phyloP scores from a whole-genome alignment of 2,329 filamentous ascomycete genomes.

The Penicillium nordicum region DNA sequence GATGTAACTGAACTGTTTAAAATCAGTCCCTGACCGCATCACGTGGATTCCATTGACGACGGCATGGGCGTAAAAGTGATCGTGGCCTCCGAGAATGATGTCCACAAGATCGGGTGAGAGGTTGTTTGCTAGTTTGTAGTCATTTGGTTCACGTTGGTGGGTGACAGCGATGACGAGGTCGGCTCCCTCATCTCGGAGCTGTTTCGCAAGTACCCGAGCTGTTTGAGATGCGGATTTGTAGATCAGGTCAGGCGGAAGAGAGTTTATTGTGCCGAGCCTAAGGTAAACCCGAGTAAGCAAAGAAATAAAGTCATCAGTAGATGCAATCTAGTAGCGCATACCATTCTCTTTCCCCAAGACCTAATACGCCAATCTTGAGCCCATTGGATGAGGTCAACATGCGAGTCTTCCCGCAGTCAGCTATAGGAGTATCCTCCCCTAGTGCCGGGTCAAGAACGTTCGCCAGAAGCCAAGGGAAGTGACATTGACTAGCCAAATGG shows the following conservation, averaged over 20 bases:
- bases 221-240: constrained; percentile 76
- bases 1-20: constrained; percentile 87
- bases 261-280: constrained; percentile 79
- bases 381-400: constrained; percentile 80
- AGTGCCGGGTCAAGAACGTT: constrained; percentile 83
- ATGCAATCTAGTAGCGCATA: constrained; percentile 17
- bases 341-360: constrained; percentile 84
- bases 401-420: constrained; percentile 68
- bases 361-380: constrained; percentile 80
- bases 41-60: constrained; percentile 77
- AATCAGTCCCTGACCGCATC: constrained; percentile 83
- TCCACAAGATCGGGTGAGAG: constrained; percentile 70
- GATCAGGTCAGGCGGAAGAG: constrained; percentile 73
- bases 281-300: not conserved
- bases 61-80: constrained; percentile 80
- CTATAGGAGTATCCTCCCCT: constrained; percentile 70
- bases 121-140: constrained; percentile 76
- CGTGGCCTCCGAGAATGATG: constrained; percentile 82
- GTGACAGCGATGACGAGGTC: constrained; percentile 80
- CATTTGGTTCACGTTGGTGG: constrained; percentile 85
- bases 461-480: constrained; percentile 84
- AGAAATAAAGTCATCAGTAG: not conserved
- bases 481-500: constrained; percentile 68
- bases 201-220: constrained; percentile 70
- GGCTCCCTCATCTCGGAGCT: constrained; percentile 70